Base-by-base conservation (phyloP, 768 basidiomycete species). In the Grammothele lineata region DNA sequence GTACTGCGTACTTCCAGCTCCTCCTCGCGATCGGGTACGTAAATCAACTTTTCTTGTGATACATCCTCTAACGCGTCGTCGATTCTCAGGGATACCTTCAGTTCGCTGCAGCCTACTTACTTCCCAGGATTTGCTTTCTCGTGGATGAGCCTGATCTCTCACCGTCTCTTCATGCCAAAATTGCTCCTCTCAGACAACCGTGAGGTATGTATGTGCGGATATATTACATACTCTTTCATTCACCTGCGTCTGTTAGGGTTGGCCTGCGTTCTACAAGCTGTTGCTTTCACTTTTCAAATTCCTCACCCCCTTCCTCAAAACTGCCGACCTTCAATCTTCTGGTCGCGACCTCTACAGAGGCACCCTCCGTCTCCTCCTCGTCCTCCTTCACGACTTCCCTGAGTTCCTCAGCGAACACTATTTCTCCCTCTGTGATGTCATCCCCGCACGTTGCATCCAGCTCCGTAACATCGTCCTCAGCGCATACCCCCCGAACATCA, bases 71-170 rank as follows among this genome's bases (percentile, higher is more conserved):
- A n/a, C n/a, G n/a, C n/a, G n/a, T n/a, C n/a, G n/a, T n/a, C n/a
- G n/a, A n/a, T n/a, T n/a, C 18, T 21, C 51, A 95, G 94, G 62
- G 94, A 97, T 62, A 92, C 92, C 3, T 84, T 97, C 65, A 95
- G 92, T 63, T 96, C 94, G 36, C 71, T 96, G 48, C 95, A 98
- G 62, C 96, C 96, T 7, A 86, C 85, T 5, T 92, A 91, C 68
- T 98, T 97, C 73, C 96, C 96, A 15, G 91, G 93, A 8, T 99
- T 99, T 66, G 88, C 94, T 1, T 99, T 98, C 69, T 95, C 93
- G 14, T 99, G 95, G 95, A 84, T 97, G 77, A 87, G 87, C 54
- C 75, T 98, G 37, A 84, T 99, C 61, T 97, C 96, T 19, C 96
- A 98, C 68, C 77, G 95, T 45, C 72, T 92, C 48, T 96, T 98